Percentiles rank a stretch among this genome's conserved stretches.
Conservation (phyloP, 2,329 filamentous ascomycete species). For the Fusarium albosuccineum region DNA sequence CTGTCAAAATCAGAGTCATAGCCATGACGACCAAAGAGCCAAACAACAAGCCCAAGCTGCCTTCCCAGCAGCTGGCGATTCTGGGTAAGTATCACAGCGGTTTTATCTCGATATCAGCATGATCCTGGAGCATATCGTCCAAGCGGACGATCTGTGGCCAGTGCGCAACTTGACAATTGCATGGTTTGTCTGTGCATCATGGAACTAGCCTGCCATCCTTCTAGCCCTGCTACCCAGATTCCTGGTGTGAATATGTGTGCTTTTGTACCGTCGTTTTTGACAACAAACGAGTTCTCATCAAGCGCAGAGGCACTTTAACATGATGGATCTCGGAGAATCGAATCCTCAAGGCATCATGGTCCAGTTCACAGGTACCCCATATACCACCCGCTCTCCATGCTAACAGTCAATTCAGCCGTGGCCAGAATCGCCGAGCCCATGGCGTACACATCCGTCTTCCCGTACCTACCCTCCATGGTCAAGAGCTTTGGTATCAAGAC, state of each 20-base stretch:
- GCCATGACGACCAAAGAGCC: slow-evolving; percentile 40
- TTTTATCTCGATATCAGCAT: slow-evolving; percentile 2
- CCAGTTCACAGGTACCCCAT: slow-evolving; percentile 30
- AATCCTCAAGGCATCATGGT: slow-evolving; percentile 18
- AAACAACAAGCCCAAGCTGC: slow-evolving; percentile 71
- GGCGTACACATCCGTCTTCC: slow-evolving; percentile 78
- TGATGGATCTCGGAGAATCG: slow-evolving; percentile 4
- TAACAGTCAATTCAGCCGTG: slow-evolving; percentile 68
- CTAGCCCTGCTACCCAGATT: background rate
- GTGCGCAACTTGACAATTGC: slow-evolving; percentile 4
- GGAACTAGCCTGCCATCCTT: background rate
- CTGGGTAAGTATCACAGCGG: slow-evolving; percentile 70
- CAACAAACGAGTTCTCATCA: slow-evolving; percentile 39
- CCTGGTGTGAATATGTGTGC: background rate
- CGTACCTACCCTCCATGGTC: slow-evolving; percentile 84
- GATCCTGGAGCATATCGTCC: background rate
- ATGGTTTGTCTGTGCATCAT: slow-evolving; percentile 1
- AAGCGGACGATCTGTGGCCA: slow-evolving; percentile 6
- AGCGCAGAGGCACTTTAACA: slow-evolving; percentile 27
- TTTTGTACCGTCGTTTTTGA: background rate
- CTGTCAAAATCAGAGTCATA: slow-evolving; percentile 15
- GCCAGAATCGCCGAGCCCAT: slow-evolving; percentile 84
- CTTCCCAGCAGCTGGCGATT: slow-evolving; percentile 81
- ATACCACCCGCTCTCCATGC: slow-evolving; percentile 37
- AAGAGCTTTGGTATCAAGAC: slow-evolving; percentile 79